A percentile compares a stretch with the other conserved stretches of the same genome.
phyloP scores from a whole-genome alignment of 129 eudicot species.

The Scalesia atractyloides region DNA sequence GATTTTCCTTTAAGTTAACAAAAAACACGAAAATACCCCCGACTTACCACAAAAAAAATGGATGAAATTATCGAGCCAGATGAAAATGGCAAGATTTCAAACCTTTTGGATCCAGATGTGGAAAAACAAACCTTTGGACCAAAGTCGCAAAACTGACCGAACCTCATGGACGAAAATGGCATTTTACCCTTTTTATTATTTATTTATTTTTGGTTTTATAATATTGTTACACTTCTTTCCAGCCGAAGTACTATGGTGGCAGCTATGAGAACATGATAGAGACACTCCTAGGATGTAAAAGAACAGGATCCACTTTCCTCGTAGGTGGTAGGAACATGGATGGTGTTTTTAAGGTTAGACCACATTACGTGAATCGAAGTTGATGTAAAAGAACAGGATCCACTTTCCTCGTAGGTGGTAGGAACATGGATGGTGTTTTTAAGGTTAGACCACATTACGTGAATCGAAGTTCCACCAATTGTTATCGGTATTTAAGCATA shows the following conservation, averaged over 20 bases:
- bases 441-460: constrained; percentile 46
- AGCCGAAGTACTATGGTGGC: constrained; percentile 86
- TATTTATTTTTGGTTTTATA: constrained; percentile 1
- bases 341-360: constrained; percentile 75
- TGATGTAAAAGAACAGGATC: constrained; percentile 81
- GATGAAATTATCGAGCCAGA: too few relatives aligned
- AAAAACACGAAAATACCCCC: too few relatives aligned
- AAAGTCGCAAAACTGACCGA: too few relatives aligned
- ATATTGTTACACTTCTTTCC: constrained; percentile 18
- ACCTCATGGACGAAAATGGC: too few relatives aligned
- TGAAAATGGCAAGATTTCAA: too few relatives aligned
- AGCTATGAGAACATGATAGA: constrained; percentile 75
- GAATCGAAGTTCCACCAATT: neutral
- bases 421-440: constrained; percentile 80
- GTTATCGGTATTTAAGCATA: neutral
- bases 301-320: constrained; percentile 69
- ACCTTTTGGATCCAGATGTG: too few relatives aligned
- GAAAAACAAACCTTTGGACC: too few relatives aligned
- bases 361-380: neutral
- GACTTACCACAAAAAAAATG: too few relatives aligned
- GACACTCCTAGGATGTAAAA: constrained; percentile 67
- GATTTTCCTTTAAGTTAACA: too few relatives aligned
- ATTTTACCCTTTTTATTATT: too few relatives aligned
- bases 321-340: constrained; percentile 93
- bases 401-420: constrained; percentile 86